phyloP scores from a whole-genome alignment of 208 protist genomes.

The Trypanosoma conorhini region DNA sequence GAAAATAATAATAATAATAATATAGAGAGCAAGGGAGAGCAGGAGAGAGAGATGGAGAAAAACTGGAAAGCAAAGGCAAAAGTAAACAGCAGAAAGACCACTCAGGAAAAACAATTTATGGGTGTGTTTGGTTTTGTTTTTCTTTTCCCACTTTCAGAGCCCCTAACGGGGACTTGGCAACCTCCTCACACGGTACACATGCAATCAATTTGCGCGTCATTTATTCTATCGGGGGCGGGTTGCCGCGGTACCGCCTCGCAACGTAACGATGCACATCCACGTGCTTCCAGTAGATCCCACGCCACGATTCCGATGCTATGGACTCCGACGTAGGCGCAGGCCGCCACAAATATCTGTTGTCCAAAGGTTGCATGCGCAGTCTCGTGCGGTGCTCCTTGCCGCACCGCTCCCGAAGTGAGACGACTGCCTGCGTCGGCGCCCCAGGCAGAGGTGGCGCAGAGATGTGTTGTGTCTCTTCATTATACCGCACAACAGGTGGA shows the following conservation, averaged over 20 bases:
- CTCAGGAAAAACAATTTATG: not conserved
- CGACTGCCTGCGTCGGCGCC: not conserved
- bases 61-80: not conserved
- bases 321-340: constrained; percentile 44
- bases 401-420: constrained; percentile 1
- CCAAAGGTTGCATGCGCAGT: constrained; percentile 25
- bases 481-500: constrained; percentile 37
- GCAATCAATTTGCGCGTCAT: not conserved
- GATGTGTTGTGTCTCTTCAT: constrained; percentile 32
- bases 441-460: constrained; percentile 28
- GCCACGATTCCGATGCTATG: constrained; percentile 40
- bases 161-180: not conserved
- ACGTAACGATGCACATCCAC: constrained; percentile 86
- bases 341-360: constrained; percentile 56
- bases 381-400: constrained; percentile 7
- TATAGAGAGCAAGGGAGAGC: not conserved
- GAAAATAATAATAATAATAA: no score
- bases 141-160: not conserved
- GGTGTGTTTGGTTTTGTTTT: not conserved
- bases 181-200: constrained; percentile 1
- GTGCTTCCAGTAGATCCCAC: constrained; percentile 63
- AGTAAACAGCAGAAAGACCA: constrained; percentile 1
- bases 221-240: constrained; percentile 51
- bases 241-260: constrained; percentile 63
- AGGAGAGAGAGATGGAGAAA: not conserved